A percentile compares a stretch with the other conserved stretches of the same genome.
phyloP scores from a whole-genome alignment of 768 basidiomycete genomes.

The Pleurotus ostreatus region DNA sequence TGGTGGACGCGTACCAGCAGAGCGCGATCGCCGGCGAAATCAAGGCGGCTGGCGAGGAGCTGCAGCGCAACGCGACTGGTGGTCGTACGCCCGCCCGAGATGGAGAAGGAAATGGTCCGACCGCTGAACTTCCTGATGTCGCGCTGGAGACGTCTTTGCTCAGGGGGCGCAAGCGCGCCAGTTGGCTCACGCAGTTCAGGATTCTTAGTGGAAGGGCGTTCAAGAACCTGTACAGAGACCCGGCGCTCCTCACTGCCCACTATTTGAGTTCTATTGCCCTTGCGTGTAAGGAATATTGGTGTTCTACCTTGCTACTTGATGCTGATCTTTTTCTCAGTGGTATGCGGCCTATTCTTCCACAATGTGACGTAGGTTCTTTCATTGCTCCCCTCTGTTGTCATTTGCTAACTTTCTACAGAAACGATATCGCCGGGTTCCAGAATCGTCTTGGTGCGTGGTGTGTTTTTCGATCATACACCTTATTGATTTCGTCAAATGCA shows the following conservation, averaged over 20 bases:
- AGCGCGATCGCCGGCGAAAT: conserved; percentile 67
- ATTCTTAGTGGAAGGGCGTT: conserved; percentile 95
- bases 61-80: conserved; percentile 29
- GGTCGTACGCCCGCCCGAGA: conserved; percentile 13
- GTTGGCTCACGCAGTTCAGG: conserved; percentile 86
- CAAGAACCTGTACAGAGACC: conserved; percentile 97
- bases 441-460: conserved; percentile 70
- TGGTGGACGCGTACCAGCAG: conserved; percentile 69
- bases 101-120: conserved; percentile 21
- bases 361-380: conserved; percentile 62
- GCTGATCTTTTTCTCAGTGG: conserved; percentile 41
- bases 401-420: conserved; percentile 30
- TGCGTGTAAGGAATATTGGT: conserved; percentile 56
- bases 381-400: background rate
- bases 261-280: conserved; percentile 81
- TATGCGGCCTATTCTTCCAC: conserved; percentile 93
- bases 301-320: background rate
- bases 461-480: background rate
- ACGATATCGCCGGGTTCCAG: conserved; percentile 97
- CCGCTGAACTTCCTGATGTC: conserved; percentile 57
- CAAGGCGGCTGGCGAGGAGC: conserved; percentile 53
- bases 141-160: conserved; percentile 63
- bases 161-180: conserved; percentile 75
- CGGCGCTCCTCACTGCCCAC: conserved; percentile 86
- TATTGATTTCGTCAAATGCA: conserved; percentile 16